Evolutionary conservation across 1,139 yeast species (phyloP).

Genomic region (Citeromyces hawaiiensis): DNA sequence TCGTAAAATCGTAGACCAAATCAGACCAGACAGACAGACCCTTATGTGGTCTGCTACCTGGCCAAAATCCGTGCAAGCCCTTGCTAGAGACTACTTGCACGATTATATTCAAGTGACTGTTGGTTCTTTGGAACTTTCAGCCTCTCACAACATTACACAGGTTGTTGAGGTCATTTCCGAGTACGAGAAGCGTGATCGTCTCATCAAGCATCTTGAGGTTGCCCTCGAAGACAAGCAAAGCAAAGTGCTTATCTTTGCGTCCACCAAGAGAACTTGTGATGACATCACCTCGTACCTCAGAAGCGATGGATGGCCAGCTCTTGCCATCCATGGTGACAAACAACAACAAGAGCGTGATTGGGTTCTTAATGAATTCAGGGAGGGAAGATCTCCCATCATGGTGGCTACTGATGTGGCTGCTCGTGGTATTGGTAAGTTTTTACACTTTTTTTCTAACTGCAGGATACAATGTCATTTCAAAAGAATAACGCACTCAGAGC

Average conservation of each 20-base stretch:
- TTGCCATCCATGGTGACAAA: conserved; percentile 98
- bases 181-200: conserved; percentile 88
- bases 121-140: conserved; percentile 92
- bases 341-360: conserved; percentile 97
- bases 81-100: conserved; percentile 80
- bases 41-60: conserved; percentile 99
- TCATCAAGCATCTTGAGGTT: conserved; percentile 69
- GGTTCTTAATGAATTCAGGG: conserved; percentile 87
- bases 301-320: conserved; percentile 97
- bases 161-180: conserved; percentile 83
- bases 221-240: conserved; percentile 71
- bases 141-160: conserved; percentile 94
- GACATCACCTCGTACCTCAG: conserved; percentile 85
- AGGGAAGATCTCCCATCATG: conserved; percentile 92
- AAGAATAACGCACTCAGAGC: background rate
- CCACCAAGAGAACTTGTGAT: conserved; percentile 96
- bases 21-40: conserved; percentile 96
- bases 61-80: conserved; percentile 94
- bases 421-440: conserved; percentile 97
- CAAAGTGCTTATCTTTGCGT: conserved; percentile 79
- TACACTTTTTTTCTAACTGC: conserved; percentile 7
- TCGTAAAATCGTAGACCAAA: conserved; percentile 88
- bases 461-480: background rate
- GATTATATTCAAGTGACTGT: conserved; percentile 94
- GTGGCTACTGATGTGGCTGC: conserved; percentile 99